These are phyloP conservation scores for Fusarium sp. DNA, from an alignment of 2,329 filamentous ascomycete species.

Conservation along the genomic window DNA sequence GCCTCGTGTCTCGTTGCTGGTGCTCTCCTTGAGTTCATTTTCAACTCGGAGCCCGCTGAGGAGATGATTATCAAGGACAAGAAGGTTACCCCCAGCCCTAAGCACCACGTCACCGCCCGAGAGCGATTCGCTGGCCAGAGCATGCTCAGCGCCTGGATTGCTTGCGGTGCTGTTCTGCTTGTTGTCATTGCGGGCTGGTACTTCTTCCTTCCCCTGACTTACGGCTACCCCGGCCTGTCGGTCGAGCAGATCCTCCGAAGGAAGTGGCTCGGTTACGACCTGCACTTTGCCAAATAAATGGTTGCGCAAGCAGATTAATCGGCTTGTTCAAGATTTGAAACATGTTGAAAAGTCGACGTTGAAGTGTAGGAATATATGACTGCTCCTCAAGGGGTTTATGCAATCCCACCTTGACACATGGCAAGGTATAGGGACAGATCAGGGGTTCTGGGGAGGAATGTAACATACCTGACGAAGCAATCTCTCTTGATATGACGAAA, in stretches of 20 bases:
- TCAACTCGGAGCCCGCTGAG: conserved; percentile 84
- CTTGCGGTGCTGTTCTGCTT: conserved; percentile 75
- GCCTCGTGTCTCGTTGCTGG: conserved; percentile 92
- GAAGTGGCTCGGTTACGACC: conserved; percentile 97
- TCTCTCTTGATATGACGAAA: conserved; percentile 32
- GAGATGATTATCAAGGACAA: conserved; percentile 64
- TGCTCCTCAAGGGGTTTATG: not conserved
- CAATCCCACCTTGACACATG: conserved; percentile 5
- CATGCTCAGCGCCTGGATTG: conserved; percentile 83
- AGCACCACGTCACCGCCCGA: conserved; percentile 79
- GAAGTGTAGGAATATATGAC: not conserved
- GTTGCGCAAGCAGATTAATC: not conserved
- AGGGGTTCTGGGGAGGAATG: conserved; percentile 12
- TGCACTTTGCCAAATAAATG: conserved; percentile 96
- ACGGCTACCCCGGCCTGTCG: conserved; percentile 89
- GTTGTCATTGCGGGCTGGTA: conserved; percentile 82
- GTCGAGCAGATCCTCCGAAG: conserved; percentile 83
- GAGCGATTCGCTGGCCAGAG: conserved; percentile 86
- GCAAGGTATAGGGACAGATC: conserved; percentile 11
- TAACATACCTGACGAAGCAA: conserved; percentile 24
- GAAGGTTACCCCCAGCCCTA: conserved; percentile 58
- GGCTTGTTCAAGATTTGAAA: not conserved
- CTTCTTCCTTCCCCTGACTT: conserved; percentile 95
- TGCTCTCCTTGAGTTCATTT: conserved; percentile 93
- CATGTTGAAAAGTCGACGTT: not conserved